Conservation (phyloP, 2,329 filamentous ascomycete species). For the Daldinia sp. region DNA sequence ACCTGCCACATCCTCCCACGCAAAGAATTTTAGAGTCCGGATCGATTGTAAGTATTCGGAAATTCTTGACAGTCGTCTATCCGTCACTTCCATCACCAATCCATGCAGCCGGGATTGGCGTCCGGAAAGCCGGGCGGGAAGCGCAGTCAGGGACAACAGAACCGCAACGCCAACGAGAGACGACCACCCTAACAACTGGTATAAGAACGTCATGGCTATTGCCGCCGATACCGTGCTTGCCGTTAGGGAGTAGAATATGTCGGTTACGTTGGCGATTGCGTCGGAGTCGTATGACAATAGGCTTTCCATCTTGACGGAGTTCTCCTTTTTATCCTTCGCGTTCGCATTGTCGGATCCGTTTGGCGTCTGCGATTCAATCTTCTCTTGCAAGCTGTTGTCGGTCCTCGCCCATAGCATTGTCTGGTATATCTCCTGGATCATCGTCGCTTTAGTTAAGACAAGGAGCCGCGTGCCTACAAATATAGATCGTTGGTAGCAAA, state of each 20-base stretch:
- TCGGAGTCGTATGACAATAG: slow-evolving; percentile 50
- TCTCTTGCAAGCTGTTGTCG: slow-evolving; percentile 5
- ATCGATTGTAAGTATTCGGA: slow-evolving; percentile 48
- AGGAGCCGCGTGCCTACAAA: slow-evolving; percentile 47
- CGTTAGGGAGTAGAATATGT: slow-evolving; percentile 26
- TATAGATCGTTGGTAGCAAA: slow-evolving; percentile 48
- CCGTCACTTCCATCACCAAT: slow-evolving; percentile 44
- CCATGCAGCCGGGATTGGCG: slow-evolving; percentile 14
- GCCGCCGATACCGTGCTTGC: slow-evolving; percentile 43
- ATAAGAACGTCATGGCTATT: slow-evolving; percentile 46
- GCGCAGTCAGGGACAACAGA: slow-evolving; percentile 36
- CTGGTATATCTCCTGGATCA: slow-evolving; percentile 48
- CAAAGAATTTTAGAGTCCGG: slow-evolving; percentile 49
- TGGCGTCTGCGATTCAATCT: background rate
- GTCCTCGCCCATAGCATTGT: slow-evolving; percentile 13
- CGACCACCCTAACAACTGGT: slow-evolving; percentile 46
- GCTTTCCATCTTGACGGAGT: slow-evolving; percentile 40
- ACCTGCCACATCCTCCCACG: slow-evolving; percentile 47
- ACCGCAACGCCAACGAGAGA: slow-evolving; percentile 21
- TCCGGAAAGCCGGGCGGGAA: slow-evolving; percentile 11
- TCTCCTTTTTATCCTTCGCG: background rate
- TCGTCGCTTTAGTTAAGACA: slow-evolving; percentile 42
- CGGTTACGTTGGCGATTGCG: slow-evolving; percentile 36
- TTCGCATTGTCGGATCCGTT: background rate
- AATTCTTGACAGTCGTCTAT: slow-evolving; percentile 46